Evolutionary conservation across 1,139 yeast species (phyloP), one percentile per base, ranked within the genome.

Genomic region (Spathaspora sp.): DNA sequence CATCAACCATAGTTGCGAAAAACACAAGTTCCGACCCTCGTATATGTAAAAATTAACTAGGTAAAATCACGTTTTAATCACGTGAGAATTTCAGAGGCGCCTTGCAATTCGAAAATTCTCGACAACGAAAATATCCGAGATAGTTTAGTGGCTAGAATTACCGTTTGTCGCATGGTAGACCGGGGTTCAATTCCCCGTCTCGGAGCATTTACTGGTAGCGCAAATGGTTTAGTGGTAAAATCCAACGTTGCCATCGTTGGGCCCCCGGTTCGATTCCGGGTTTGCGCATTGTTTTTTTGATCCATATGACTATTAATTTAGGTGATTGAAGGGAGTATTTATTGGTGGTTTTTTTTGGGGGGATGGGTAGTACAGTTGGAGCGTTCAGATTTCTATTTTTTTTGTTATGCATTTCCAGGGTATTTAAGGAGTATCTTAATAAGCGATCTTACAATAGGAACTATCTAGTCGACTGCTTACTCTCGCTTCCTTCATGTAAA

Each of bases 181-280:
- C 43, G 43, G 43, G 43, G 43, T 41, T 41, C 43, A 63, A 65
- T 65, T 65, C 70, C 70, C 70, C 67, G 70, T 65, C 68, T 66
- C 69, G 69, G 69, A 65, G 69, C 25, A 42, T 42, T 39, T 27
- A 20, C 34, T 7, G 7, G 18, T 39, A 26, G 34, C 54, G 51
- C 51, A 46, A 49, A 47, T 51, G 54, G 54, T 51, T 51, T 51
- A 51, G 54, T 51, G 54, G 54, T 51, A 51, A 51, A 51, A 51
- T 51, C 54, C 54, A 51, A 51, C 54, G 54, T 51, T 51, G 54
- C 54, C 54, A 51, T 51, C 54, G 54, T 51, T 51, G 54, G 54
- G 54, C 54, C 54, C 54, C 54, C 47, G 53, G 54, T 51, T 51
- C 54, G 54, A 51, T 51, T 51, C 54, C 53, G 48, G 54, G 54